Base-by-base conservation (phyloP, 1,284 basidiomycete genomes). In the Trichosporon sp. region DNA sequence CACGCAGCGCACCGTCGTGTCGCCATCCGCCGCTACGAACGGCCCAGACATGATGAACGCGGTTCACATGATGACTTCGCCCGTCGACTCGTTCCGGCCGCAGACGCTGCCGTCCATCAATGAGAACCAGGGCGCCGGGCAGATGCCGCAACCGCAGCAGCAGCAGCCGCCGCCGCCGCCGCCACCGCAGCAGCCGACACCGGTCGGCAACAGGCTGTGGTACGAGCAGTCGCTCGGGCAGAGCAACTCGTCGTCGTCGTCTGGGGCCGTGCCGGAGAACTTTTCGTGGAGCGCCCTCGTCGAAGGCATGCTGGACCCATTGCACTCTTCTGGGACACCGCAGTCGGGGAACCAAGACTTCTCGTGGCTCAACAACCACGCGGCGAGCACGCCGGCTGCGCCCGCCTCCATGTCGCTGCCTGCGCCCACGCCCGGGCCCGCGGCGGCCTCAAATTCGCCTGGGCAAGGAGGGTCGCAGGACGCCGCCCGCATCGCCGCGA, bases 281-380 rank as follows among this genome's bases (percentile, higher is more conserved):
- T 70, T 72, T 12, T 68, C 71, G 32, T 72, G 71, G 71, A 68
- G 67, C 21, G 69, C 68, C 4, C 69, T 72, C 27, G 71, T 72
- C 42, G 71, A 72, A 27, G 71, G 71, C 18, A 70, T 72, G 63
- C 51, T 72, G 18, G 65, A 70, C 5, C 68, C 68, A 13, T 5
- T 66, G 47, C 32, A 58, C 18, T 18, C 38, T 12, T 18, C 38
- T 12, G 58, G 44, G 58, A 63, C 68, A 38, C 66, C 53, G 53
- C 60, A 38, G 34, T n/a, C 35, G 42, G 64, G 66, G 35, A 29
- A 32, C 47, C 11, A 42, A 23, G 71, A 72, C 47, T 69, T 69
- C 62, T 64, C 71, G 1, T 72, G 71, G 71, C 47, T 72, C 32
- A 56, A 60, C n/a, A 65, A 58, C 35, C 18, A 62, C 1, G 38